Base-by-base conservation (phyloP, 768 basidiomycete genomes). In the Podaxis mareebaensis region DNA sequence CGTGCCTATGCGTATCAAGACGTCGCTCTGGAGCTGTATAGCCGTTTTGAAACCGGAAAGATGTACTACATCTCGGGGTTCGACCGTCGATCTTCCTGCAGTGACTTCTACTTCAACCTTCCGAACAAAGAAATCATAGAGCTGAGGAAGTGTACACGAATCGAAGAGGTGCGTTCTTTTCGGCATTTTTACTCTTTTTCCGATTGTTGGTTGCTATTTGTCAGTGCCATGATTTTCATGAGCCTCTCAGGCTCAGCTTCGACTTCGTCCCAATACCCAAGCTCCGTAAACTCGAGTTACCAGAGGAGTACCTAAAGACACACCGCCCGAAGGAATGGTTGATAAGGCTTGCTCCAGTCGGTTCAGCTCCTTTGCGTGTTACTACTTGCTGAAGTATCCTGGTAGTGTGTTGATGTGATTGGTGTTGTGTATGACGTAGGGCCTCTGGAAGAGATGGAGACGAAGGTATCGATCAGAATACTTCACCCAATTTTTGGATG, bases 1-100 rank as follows among this genome's bases (percentile, higher is more conserved):
- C 83, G 89, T 59, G 96, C 83, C 0, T 98, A 95, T 1, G 96
- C 79, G 8, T 96, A 97, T 79, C 97, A 97, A 70, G 76, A 85
- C 8, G 87, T 83, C 8, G 95, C 90, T 42, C 93, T 95, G 68
- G 85, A 86, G 42, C 81, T 95, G 39, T 96, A 90, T 75, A 85
- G 91, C 20, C 85, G 85, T 69, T 71, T 99, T 15, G 84, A 95
- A 68, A 95, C 96, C 73, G 92, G 92, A 51, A 95, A 95, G 71
- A 94, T 95, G 5, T 99, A 95, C 73, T 93, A 83, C 70, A 82
- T 99, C 61, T 93, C 93, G 0, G 91, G 40, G 8, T 20, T 53
- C 4, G 3, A 6, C 3, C 28, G 30, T 17, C 7, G 17, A 2
- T 10, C 3, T 17, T 10, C 1, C 15, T 11, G 26, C 7, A 5